Conservation (phyloP, 176 grass and related monocot genomes). For the Oryza australiensis region DNA sequence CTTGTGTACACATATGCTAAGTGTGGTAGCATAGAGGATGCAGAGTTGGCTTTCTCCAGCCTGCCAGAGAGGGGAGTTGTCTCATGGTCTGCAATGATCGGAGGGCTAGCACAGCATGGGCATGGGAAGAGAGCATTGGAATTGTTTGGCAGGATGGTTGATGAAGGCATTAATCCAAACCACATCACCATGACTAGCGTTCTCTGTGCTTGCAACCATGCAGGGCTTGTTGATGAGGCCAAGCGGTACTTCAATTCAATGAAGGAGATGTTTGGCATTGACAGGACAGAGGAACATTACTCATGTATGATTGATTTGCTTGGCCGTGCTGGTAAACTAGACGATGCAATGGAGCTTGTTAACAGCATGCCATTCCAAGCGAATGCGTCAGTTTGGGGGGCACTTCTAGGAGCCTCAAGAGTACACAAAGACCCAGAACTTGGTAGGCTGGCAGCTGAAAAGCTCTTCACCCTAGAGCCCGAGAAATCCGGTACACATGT, state of each 20-base stretch:
- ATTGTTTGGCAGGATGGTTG: slow-evolving; percentile 69
- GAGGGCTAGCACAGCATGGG: slow-evolving; percentile 86
- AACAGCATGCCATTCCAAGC: slow-evolving; percentile 76
- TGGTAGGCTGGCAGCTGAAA: slow-evolving; percentile 62
- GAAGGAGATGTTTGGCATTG: slow-evolving; percentile 72
- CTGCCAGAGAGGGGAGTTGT: slow-evolving; percentile 71
- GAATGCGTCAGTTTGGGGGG: slow-evolving; percentile 70
- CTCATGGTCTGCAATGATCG: slow-evolving; percentile 98
- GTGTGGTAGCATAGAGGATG: slow-evolving; percentile 83
- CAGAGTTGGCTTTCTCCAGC: slow-evolving; percentile 61
- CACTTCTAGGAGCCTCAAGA: slow-evolving; percentile 70
- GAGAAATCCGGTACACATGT: slow-evolving; percentile 86
- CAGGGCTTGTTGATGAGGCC: slow-evolving; percentile 74
- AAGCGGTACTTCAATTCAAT: slow-evolving; percentile 74
- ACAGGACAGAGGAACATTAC: slow-evolving; percentile 82
- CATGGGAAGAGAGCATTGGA: slow-evolving; percentile 68
- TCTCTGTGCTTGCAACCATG: slow-evolving; percentile 88
- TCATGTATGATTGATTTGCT: slow-evolving; percentile 88
- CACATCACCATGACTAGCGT: slow-evolving; percentile 80
- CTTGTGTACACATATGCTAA: slow-evolving; percentile 94
- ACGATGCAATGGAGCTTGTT: slow-evolving; percentile 75
- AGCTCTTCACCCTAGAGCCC: slow-evolving; percentile 75
- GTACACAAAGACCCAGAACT: slow-evolving; percentile 63
- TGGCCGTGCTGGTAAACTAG: slow-evolving; percentile 74
- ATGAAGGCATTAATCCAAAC: slow-evolving; percentile 67